Base-by-base conservation (phyloP, 345 rosid genomes). In the Sapria himalayana region DNA sequence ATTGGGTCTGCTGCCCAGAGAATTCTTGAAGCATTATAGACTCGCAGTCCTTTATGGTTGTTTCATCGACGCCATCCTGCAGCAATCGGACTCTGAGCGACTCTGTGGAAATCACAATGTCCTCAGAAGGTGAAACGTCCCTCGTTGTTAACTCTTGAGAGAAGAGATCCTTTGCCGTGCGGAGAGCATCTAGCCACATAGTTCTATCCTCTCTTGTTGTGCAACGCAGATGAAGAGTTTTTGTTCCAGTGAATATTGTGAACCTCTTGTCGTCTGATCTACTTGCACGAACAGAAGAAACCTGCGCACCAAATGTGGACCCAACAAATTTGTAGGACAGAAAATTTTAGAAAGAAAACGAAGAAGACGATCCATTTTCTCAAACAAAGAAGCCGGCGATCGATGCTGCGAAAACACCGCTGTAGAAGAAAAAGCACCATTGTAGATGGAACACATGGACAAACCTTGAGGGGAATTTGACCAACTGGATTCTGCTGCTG, bases 201-300 rank as follows among this genome's bases (percentile, higher is more conserved):
- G 79, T 54, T 69, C 93, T 74, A 52, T 73, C 84, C 16, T 79
- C 93, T 56, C 77, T 73, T 13, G 86, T 59, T 42, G 62, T 56
- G 52, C 86, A 76, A 8, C 80, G 71, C 61, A 84, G 62, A 53
- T 89, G 99, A 49, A 89, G 99, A 56, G 99, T 89, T 64, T 89
- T 89, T 17, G 95, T 82, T 50, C 95, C 99, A 1, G 93, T 79
- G 61, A 79, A 84, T 63, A 89, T 77, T 27, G 81, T 63, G 23
- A 89, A 79, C 74, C 99, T 74, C 55, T 80, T 91, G 50, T 91
- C 99, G 57, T 91, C 95, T 25, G 99, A 84, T 60, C 76, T 84
- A 58, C 95, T 91, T 19, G 86, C 76, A 22, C 95, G 86, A 44
- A 84, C 60, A 15, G 99, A 80, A 56, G 99, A 77, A 52, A 91